These are phyloP conservation scores for Neltuma alba DNA, from an alignment of 306 rosid species.

Conservation along the genomic window DNA sequence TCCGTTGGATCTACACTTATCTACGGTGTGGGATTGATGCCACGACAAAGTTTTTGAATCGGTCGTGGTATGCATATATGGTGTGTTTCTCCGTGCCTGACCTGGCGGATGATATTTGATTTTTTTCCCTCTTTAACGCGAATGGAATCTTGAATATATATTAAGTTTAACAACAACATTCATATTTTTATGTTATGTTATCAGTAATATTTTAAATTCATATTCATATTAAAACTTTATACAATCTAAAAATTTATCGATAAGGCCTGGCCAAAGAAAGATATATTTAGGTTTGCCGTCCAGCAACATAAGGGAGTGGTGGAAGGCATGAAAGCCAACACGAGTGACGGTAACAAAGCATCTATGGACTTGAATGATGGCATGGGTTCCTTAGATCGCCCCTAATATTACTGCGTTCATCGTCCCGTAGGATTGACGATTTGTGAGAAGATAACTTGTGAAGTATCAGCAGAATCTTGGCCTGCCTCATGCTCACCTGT, in stretches of 20 bases:
- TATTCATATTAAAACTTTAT: not conserved
- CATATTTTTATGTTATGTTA: too few relatives aligned
- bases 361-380: constrained; percentile 2
- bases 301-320: not conserved
- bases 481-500: constrained; percentile 28
- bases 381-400: constrained; percentile 10
- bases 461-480: constrained; percentile 28
- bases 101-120: not conserved
- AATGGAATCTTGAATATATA: not conserved
- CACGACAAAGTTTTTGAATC: not conserved
- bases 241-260: too few relatives aligned
- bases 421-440: constrained; percentile 42
- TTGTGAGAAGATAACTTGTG: constrained; percentile 46
- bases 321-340: not conserved
- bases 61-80: not conserved
- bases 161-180: too few relatives aligned
- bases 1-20: constrained; percentile 53
- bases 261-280: too few relatives aligned
- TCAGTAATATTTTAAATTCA: too few relatives aligned
- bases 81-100: not conserved
- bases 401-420: not conserved
- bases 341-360: not conserved
- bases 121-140: not conserved
- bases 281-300: not conserved
- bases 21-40: constrained; percentile 46